Conservation (phyloP, 108 stramenopile species). For the Phaeodactylum tricornutum region DNA sequence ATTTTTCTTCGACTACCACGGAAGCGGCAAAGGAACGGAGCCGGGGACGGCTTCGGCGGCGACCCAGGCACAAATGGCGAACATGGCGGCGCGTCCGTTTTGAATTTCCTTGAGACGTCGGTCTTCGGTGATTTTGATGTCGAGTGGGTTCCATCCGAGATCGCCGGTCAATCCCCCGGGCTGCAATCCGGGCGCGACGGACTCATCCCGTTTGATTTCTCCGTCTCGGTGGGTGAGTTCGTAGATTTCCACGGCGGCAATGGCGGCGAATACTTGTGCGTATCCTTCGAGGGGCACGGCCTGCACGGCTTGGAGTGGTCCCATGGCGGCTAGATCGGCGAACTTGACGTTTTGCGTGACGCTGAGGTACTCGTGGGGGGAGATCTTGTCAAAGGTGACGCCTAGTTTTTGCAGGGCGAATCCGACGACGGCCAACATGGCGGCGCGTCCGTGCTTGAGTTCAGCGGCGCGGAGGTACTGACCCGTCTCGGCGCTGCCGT, state of each 20-base stretch:
- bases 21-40: conserved; percentile 44
- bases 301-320: conserved; percentile 41
- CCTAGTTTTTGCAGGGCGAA: conserved; percentile 55
- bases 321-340: conserved; percentile 53
- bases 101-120: conserved; percentile 39
- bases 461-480: conserved; percentile 49
- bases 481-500: conserved; percentile 43
- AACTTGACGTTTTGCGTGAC: conserved; percentile 43
- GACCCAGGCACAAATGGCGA: conserved; percentile 54
- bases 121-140: conserved; percentile 32
- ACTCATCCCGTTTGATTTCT: conserved; percentile 26
- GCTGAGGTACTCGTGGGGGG: conserved; percentile 46
- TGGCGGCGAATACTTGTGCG: conserved; percentile 50
- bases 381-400: conserved; percentile 44
- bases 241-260: conserved; percentile 44
- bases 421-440: conserved; percentile 54
- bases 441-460: conserved; percentile 59
- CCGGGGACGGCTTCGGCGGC: conserved; percentile 39
- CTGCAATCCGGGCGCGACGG: conserved; percentile 43
- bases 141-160: conserved; percentile 48
- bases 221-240: conserved; percentile 51
- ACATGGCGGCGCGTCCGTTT: conserved; percentile 65
- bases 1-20: too few species aligned
- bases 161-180: conserved; percentile 50
- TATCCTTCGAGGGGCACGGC: conserved; percentile 36